A percentile compares a stretch with the other conserved stretches of the same genome.
phyloP scores from a whole-genome alignment of 2,329 filamentous ascomycete species.

The Aspergillus sp. region DNA sequence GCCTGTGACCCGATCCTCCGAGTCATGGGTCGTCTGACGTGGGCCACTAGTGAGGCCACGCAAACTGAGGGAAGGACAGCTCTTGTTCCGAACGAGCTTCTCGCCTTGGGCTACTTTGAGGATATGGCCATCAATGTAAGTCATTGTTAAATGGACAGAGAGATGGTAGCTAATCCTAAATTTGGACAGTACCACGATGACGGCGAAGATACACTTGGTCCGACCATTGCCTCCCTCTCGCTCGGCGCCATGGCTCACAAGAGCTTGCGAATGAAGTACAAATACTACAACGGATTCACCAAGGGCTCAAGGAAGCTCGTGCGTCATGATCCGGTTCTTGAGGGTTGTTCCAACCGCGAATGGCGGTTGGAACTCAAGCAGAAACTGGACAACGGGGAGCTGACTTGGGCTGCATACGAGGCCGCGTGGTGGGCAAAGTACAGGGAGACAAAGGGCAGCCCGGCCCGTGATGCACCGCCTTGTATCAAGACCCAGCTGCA shows the following conservation, averaged over 20 bases:
- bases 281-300: slow-evolving; percentile 46
- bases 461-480: slow-evolving; percentile 32
- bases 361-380: slow-evolving; percentile 31
- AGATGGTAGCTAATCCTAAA: neutral
- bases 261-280: slow-evolving; percentile 59
- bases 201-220: slow-evolving; percentile 60
- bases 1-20: slow-evolving; percentile 49
- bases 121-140: slow-evolving; percentile 57
- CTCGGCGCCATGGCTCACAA: slow-evolving; percentile 59
- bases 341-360: slow-evolving; percentile 33
- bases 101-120: slow-evolving; percentile 61
- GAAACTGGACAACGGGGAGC: slow-evolving; percentile 22
- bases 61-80: slow-evolving; percentile 26
- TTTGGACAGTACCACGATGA: slow-evolving; percentile 60
- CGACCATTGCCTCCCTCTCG: slow-evolving; percentile 60
- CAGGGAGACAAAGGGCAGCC: slow-evolving; percentile 6
- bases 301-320: slow-evolving; percentile 24
- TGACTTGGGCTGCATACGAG: slow-evolving; percentile 30
- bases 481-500: slow-evolving; percentile 53
- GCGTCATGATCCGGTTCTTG: slow-evolving; percentile 37
- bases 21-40: slow-evolving; percentile 56
- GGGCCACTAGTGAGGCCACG: slow-evolving; percentile 54
- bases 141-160: neutral
- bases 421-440: slow-evolving; percentile 30
- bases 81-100: slow-evolving; percentile 59